These are phyloP conservation scores for Massariosphaeria phaeospora DNA, from an alignment of 495 filamentous ascomycete genomes.

Conservation along the genomic window DNA sequence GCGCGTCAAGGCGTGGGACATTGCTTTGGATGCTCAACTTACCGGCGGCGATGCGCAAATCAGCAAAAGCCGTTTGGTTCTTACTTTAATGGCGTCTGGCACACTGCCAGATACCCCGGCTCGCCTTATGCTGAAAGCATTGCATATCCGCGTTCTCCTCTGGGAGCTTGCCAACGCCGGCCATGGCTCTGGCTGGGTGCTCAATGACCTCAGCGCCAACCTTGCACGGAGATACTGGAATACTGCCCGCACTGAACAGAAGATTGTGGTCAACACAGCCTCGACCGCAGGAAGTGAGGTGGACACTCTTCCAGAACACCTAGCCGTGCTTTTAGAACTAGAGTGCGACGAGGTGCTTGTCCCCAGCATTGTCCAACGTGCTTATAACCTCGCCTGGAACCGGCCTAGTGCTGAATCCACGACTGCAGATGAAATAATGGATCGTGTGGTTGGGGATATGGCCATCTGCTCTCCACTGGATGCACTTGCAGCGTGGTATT, in stretches of 20 bases:
- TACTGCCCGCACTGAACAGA: slow-evolving; percentile 61
- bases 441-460: slow-evolving; percentile 78
- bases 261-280: slow-evolving; percentile 31
- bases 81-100: slow-evolving; percentile 83
- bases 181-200: slow-evolving; percentile 55
- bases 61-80: slow-evolving; percentile 75
- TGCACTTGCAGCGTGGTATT: slow-evolving; percentile 87
- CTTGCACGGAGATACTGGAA: slow-evolving; percentile 76
- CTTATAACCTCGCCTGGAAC: slow-evolving; percentile 90
- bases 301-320: slow-evolving; percentile 69
- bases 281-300: slow-evolving; percentile 42
- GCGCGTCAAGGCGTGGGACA: slow-evolving; percentile 87
- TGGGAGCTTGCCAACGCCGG: slow-evolving; percentile 68
- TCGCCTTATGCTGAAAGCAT: slow-evolving; percentile 83
- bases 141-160: slow-evolving; percentile 82
- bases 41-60: slow-evolving; percentile 90
- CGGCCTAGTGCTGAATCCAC: slow-evolving; percentile 62
- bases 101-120: slow-evolving; percentile 80
- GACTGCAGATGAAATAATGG: slow-evolving; percentile 64
- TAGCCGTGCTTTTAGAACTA: slow-evolving; percentile 65
- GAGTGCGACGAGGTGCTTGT: slow-evolving; percentile 77
- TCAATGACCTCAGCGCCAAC: slow-evolving; percentile 60
- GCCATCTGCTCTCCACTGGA: slow-evolving; percentile 85
- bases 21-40: slow-evolving; percentile 90
- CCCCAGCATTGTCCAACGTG: slow-evolving; percentile 71